phyloP scores from a whole-genome alignment of 805 yeast genomes.

The Saccharomyces jurei region DNA sequence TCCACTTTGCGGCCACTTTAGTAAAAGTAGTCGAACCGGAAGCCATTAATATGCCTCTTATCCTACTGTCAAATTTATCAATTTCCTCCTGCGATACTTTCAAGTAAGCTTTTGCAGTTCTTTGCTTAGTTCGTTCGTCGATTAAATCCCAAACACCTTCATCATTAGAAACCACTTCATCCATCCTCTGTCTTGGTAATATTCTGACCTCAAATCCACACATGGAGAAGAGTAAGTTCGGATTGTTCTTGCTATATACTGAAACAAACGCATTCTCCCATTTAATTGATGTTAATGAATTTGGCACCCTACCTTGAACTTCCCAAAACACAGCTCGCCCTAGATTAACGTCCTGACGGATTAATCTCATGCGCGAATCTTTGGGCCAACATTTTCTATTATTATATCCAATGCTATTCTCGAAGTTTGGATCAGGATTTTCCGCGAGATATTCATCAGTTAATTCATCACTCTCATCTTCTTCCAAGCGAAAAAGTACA shows the following conservation, averaged over 20 bases:
- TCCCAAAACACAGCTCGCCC: slow-evolving; percentile 95
- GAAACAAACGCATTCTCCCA: slow-evolving; percentile 83
- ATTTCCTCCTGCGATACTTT: slow-evolving; percentile 79
- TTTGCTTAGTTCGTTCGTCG: slow-evolving; percentile 62
- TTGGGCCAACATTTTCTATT: slow-evolving; percentile 93
- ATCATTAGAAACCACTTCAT: slow-evolving; percentile 44
- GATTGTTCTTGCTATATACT: slow-evolving; percentile 84
- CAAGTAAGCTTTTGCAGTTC: slow-evolving; percentile 81
- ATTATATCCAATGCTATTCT: slow-evolving; percentile 74
- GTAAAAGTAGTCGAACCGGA: slow-evolving; percentile 94
- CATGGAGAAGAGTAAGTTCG: slow-evolving; percentile 81
- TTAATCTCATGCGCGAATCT: slow-evolving; percentile 81
- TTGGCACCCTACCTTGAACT: slow-evolving; percentile 68
- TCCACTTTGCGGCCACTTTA: slow-evolving; percentile 92
- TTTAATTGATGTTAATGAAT: slow-evolving; percentile 57
- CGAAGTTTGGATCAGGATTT: slow-evolving; percentile 89
- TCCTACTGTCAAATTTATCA: slow-evolving; percentile 69
- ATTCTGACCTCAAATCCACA: slow-evolving; percentile 93
- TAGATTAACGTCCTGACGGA: slow-evolving; percentile 83
- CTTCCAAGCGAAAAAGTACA: slow-evolving; percentile 66
- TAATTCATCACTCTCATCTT: slow-evolving; percentile 66
- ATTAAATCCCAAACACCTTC: slow-evolving; percentile 92
- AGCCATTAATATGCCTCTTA: slow-evolving; percentile 86
- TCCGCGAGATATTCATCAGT: slow-evolving; percentile 70
- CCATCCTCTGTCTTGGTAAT: slow-evolving; percentile 60